Evolutionary conservation across 768 basidiomycete genomes (phyloP).

Genomic region (Rhodosporidiobolus sp.): DNA sequence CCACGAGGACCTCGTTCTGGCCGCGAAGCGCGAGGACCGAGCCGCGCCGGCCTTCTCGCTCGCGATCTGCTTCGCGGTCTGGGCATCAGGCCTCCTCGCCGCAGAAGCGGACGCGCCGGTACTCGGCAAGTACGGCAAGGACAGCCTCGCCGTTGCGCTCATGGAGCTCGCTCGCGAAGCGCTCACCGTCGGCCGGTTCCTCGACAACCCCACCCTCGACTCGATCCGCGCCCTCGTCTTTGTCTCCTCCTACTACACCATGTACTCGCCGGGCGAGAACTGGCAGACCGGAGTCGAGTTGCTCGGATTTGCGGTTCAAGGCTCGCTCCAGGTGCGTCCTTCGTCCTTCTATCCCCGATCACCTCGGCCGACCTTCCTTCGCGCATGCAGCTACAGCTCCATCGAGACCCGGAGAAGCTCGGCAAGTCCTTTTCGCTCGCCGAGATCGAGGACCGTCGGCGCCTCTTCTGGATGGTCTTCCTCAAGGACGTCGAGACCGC

Average conservation of each 20-base stretch:
- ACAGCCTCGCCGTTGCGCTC: neutral
- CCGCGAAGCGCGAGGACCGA: neutral
- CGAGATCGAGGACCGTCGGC: constrained; percentile 5
- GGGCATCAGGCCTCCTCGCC: neutral
- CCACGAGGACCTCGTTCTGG: neutral
- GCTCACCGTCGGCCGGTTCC: neutral
- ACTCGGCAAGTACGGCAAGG: neutral
- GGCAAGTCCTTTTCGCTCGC: neutral
- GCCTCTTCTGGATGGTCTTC: neutral
- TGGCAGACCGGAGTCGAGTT: neutral
- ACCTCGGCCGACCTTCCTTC: neutral
- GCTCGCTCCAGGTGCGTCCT: neutral
- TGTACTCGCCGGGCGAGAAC: constrained; percentile 4
- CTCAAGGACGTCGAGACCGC: constrained; percentile 1
- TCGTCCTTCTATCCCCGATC: too few relatives aligned
- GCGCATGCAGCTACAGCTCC: constrained; percentile 4
- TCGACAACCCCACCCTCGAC: neutral
- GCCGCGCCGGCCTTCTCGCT: constrained; percentile 8
- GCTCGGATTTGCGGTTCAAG: neutral
- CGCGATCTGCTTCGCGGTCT: constrained; percentile 9
- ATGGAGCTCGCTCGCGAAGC: constrained; percentile 5
- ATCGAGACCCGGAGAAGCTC: constrained; percentile 8
- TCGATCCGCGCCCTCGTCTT: constrained; percentile 5
- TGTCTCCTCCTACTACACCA: constrained; percentile 3
- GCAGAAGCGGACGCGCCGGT: neutral